These are phyloP conservation scores for Globisporangium uncinulatum DNA, from an alignment of 352 stramenopile genomes.

Conservation along the genomic window DNA sequence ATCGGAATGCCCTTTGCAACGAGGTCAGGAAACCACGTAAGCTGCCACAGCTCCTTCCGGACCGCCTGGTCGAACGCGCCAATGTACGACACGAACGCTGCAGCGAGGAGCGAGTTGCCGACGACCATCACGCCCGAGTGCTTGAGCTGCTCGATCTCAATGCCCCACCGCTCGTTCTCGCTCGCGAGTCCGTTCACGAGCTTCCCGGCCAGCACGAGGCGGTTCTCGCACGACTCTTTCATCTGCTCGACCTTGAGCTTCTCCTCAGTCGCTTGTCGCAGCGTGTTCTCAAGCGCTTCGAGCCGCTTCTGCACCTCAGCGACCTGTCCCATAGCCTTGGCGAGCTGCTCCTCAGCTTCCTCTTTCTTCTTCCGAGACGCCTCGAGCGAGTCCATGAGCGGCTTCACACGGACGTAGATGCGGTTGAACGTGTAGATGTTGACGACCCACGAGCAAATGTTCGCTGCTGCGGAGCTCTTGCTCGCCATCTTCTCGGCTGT, in stretches of 20 bases:
- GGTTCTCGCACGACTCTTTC: constrained; percentile 90
- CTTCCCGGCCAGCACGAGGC: constrained; percentile 91
- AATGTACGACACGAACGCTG: constrained; percentile 97
- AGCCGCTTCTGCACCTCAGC: constrained; percentile 92
- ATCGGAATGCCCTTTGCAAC: constrained; percentile 90
- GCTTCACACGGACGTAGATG: constrained; percentile 99
- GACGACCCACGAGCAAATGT: constrained; percentile 97
- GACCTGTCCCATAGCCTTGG: constrained; percentile 89
- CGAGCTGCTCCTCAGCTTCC: constrained; percentile 90
- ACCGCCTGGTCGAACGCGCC: constrained; percentile 95
- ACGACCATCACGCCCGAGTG: constrained; percentile 93
- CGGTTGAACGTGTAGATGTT: constrained; percentile 98
- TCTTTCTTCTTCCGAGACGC: constrained; percentile 91
- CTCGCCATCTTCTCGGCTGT: constrained; percentile 95
- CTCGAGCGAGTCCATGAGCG: constrained; percentile 96
- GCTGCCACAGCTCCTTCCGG: constrained; percentile 75
- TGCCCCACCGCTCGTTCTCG: constrained; percentile 96
- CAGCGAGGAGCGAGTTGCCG: constrained; percentile 95
- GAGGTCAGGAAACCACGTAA: constrained; percentile 87
- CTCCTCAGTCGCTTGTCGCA: constrained; percentile 92
- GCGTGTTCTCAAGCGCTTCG: constrained; percentile 90
- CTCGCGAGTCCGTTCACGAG: constrained; percentile 94
- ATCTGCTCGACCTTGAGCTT: constrained; percentile 97
- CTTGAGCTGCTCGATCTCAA: constrained; percentile 96
- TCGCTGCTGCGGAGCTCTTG: constrained; percentile 95